Evolutionary conservation across 805 yeast species (phyloP).

Genomic region (Lachancea dasiensis): DNA sequence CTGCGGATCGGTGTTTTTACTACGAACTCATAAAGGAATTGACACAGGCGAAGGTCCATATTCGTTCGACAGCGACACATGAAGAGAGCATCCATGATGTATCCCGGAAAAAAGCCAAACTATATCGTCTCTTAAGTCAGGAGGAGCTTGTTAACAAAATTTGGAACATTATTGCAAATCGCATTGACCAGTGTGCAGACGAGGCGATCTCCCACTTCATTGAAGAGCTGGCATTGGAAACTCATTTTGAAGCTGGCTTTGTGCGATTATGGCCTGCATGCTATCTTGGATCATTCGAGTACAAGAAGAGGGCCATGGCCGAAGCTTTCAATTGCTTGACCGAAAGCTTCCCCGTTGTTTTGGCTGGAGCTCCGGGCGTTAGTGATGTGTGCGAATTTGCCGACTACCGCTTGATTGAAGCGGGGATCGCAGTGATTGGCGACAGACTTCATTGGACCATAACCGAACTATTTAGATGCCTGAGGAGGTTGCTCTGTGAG

Average conservation of each 20-base stretch:
- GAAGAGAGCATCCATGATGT: not conserved
- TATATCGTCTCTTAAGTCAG: conserved; percentile 6
- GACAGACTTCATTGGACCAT: not conserved
- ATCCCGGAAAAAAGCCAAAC: conserved; percentile 5
- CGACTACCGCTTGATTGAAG: conserved; percentile 3
- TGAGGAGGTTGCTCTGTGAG: not conserved
- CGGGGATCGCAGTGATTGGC: not conserved
- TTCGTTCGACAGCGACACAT: not conserved
- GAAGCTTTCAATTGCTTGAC: conserved; percentile 2
- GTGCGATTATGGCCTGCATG: conserved; percentile 5
- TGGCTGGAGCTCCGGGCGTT: conserved; percentile 3
- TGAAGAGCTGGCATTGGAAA: conserved; percentile 3
- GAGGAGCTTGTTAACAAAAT: conserved; percentile 4
- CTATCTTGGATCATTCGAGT: not conserved
- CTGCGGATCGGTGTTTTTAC: conserved; percentile 2
- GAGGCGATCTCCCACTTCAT: conserved; percentile 1
- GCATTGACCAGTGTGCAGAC: conserved; percentile 4
- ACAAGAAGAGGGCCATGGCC: not conserved
- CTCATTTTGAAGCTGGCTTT: conserved; percentile 2
- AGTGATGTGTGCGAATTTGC: not conserved
- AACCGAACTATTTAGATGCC: not conserved
- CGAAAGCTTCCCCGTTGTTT: conserved; percentile 2
- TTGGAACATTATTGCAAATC: conserved; percentile 2
- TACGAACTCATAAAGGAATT: conserved; percentile 2
- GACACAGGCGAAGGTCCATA: conserved; percentile 3